phyloP scores from a whole-genome alignment of 164 flowering plant species.

The Paratinospora sagittata region DNA sequence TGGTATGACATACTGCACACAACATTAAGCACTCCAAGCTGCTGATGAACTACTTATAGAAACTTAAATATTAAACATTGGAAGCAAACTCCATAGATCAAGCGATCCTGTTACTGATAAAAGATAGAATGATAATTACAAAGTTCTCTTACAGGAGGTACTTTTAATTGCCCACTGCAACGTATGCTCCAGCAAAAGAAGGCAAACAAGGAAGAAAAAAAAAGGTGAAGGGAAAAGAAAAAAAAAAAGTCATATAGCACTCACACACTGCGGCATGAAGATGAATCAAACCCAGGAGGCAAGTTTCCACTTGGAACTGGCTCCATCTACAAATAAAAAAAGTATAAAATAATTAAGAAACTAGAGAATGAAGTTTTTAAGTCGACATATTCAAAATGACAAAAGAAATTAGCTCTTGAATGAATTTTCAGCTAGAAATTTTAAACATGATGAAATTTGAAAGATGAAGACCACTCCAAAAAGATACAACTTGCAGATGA shows the following conservation, averaged over 20 bases:
- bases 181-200: neutral
- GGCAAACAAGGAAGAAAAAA: conserved; percentile 4
- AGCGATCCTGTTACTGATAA: neutral
- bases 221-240: conserved; percentile 18
- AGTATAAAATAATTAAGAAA: conserved; percentile 17
- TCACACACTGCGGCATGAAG: conserved; percentile 99
- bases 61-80: too few relatives aligned
- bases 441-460: too few relatives aligned
- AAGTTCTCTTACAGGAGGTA: neutral
- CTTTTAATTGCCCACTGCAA: too few relatives aligned
- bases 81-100: neutral
- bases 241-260: conserved; percentile 34
- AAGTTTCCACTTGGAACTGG: conserved; percentile 98
- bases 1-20: neutral
- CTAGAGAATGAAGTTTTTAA: too few relatives aligned
- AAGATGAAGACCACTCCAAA: too few relatives aligned
- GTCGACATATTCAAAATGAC: too few relatives aligned
- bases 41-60: neutral
- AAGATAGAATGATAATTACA: neutral
- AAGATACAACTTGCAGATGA: too few relatives aligned
- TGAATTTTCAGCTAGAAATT: too few relatives aligned
- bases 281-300: conserved; percentile 99
- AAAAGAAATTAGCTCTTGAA: too few relatives aligned
- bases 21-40: conserved; percentile 6
- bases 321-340: conserved; percentile 88